Percentiles rank a stretch among this genome's conserved stretches.
These are phyloP conservation scores for Carallia pectinifolia DNA, from an alignment of 345 rosid species.

Conservation along the genomic window DNA sequence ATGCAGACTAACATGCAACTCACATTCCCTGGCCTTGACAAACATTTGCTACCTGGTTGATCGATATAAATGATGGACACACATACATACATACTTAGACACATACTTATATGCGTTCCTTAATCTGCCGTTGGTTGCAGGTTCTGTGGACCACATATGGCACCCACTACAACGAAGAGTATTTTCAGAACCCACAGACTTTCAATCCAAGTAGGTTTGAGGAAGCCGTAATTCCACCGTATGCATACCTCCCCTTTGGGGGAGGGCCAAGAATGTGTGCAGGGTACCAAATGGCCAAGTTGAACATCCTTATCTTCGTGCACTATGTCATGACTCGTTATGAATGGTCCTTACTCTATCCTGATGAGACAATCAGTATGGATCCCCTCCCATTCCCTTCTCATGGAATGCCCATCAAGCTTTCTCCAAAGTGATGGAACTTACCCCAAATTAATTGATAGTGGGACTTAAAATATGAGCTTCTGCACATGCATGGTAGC, in stretches of 20 bases:
- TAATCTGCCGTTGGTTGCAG: slow-evolving; percentile 23
- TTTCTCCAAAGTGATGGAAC: slow-evolving; percentile 37
- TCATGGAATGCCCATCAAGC: slow-evolving; percentile 59
- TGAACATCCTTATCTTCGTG: slow-evolving; percentile 54
- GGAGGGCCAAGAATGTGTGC: slow-evolving; percentile 77
- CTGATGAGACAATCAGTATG: slow-evolving; percentile 51
- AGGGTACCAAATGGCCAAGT: slow-evolving; percentile 71
- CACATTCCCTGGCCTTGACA: no score
- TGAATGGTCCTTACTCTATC: slow-evolving; percentile 52
- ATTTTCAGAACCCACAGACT: slow-evolving; percentile 45
- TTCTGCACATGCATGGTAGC: no score
- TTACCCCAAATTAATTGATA: not conserved
- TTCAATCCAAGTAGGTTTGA: slow-evolving; percentile 58
- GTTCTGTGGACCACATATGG: slow-evolving; percentile 69
- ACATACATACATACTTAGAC: no score
- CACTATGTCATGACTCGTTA: slow-evolving; percentile 51
- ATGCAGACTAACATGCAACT: no score
- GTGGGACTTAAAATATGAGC: no score
- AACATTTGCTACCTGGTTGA: no score
- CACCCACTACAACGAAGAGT: slow-evolving; percentile 49
- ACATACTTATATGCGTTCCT: no score
- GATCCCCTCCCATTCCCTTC: slow-evolving; percentile 70
- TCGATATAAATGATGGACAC: no score
- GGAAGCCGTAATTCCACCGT: slow-evolving; percentile 40
- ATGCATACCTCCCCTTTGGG: slow-evolving; percentile 61